Percentiles rank a stretch among this genome's conserved stretches.
phyloP scores from a whole-genome alignment of 2,329 filamentous ascomycete genomes.

The Pseudogymnoascus sp. region DNA sequence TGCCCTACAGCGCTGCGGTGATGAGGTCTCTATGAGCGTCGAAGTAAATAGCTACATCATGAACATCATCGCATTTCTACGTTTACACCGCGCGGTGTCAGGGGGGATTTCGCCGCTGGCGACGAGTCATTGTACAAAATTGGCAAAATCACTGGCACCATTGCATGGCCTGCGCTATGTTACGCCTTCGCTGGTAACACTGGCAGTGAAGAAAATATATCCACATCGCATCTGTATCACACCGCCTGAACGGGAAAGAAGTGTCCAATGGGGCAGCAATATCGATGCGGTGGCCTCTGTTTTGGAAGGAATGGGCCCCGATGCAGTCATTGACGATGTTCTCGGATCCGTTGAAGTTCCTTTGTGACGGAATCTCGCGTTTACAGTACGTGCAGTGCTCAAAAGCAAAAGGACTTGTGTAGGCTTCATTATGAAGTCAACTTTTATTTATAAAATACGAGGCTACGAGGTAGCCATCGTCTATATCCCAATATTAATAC shows the following conservation, averaged over 20 bases:
- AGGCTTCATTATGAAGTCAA: background rate
- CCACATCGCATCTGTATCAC: constrained; percentile 72
- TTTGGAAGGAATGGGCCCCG: constrained; percentile 52
- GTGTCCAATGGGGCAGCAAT: constrained; percentile 88
- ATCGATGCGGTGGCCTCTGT: constrained; percentile 57
- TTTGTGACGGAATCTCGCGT: constrained; percentile 25
- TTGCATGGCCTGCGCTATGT: constrained; percentile 74
- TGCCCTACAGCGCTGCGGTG: constrained; percentile 39
- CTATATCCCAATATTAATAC: constrained; percentile 6
- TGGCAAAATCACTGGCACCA: constrained; percentile 66
- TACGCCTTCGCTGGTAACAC: constrained; percentile 71
- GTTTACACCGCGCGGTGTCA: constrained; percentile 76
- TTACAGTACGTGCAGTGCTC: background rate
- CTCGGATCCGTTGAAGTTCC: constrained; percentile 49
- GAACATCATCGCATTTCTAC: constrained; percentile 79
- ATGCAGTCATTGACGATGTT: constrained; percentile 58
- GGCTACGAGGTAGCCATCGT: background rate
- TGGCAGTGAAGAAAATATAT: constrained; percentile 83
- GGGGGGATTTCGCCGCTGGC: constrained; percentile 70
- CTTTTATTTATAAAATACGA: constrained; percentile 1
- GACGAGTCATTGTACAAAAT: constrained; percentile 64
- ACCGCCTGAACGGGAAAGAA: constrained; percentile 64
- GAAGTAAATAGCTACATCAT: constrained; percentile 79
- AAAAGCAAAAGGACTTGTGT: background rate
- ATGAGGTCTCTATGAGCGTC: constrained; percentile 55